Percentiles rank a stretch among this genome's conserved stretches.
Evolutionary conservation across 2,329 filamentous ascomycete species (phyloP).

Genomic region (Hirsutella minnesotensis): DNA sequence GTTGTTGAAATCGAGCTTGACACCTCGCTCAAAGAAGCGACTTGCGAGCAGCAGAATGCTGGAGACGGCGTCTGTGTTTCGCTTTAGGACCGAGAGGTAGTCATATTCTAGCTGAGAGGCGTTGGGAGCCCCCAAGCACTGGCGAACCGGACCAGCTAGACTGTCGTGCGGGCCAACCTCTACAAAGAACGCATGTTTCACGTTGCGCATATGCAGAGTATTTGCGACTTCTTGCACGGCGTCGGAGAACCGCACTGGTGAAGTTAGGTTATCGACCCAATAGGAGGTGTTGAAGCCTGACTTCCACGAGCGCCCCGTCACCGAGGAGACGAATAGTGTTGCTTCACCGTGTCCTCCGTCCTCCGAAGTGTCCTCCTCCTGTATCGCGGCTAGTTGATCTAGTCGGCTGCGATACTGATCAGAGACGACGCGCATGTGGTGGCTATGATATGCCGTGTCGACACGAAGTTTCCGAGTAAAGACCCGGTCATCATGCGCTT

Average conservation of each 20-base stretch:
- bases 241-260: not conserved
- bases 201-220: too few species aligned
- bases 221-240: too few species aligned
- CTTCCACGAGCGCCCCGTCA: not conserved
- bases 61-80: not conserved
- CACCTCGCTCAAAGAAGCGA: not conserved
- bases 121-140: too few species aligned
- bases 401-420: not conserved
- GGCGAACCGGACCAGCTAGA: too few species aligned
- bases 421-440: not conserved
- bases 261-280: not conserved
- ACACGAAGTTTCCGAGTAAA: not conserved
- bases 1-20: not conserved
- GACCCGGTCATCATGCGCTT: not conserved
- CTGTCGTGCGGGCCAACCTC: too few species aligned
- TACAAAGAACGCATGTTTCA: too few species aligned
- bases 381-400: not conserved
- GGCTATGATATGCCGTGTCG: not conserved
- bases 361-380: too few species aligned
- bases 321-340: not conserved
- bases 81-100: not conserved
- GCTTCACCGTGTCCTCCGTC: not conserved
- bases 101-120: too few species aligned
- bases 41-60: not conserved
- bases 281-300: not conserved